These are phyloP conservation scores for Magnusiomyces fungicola DNA, from an alignment of 1,139 yeast genomes.

Conservation along the genomic window DNA sequence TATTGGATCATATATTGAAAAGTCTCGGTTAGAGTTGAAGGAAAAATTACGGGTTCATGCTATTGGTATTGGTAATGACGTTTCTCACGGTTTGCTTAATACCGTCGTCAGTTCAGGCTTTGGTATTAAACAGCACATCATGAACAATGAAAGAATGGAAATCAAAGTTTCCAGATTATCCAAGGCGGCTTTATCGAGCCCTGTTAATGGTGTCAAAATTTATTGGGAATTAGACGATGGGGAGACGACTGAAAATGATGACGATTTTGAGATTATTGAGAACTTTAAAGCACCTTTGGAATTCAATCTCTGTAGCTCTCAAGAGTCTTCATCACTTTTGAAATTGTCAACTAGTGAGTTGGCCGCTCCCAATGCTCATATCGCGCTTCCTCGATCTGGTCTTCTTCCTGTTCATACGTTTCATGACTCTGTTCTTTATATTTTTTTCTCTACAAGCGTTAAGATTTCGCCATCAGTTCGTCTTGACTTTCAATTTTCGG, in stretches of 20 bases:
- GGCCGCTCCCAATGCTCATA: background rate
- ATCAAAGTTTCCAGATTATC: conserved; percentile 8
- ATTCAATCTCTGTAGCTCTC: background rate
- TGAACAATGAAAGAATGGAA: conserved; percentile 11
- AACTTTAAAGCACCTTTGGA: background rate
- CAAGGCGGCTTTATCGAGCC: conserved; percentile 6
- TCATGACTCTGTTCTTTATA: conserved; percentile 6
- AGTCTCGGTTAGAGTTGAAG: background rate
- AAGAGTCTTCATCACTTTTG: background rate
- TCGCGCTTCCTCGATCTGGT: conserved; percentile 5
- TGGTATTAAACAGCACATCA: conserved; percentile 10
- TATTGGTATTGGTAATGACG: conserved; percentile 12
- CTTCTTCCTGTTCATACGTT: conserved; percentile 4
- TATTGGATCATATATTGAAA: background rate
- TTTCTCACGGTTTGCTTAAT: conserved; percentile 11
- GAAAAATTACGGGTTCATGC: conserved; percentile 6
- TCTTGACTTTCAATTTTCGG: no score
- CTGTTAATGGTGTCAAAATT: background rate
- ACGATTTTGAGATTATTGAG: conserved; percentile 5
- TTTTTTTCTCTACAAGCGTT: conserved; percentile 4
- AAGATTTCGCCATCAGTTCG: conserved; percentile 5
- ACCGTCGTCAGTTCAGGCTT: conserved; percentile 6
- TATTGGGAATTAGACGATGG: conserved; percentile 4
- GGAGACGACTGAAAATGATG: background rate
- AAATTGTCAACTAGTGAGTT: background rate